A percentile compares a stretch with the other conserved stretches of the same genome.
phyloP scores from a whole-genome alignment of 2,329 filamentous ascomycete species.

The Cordyceps sp. region DNA sequence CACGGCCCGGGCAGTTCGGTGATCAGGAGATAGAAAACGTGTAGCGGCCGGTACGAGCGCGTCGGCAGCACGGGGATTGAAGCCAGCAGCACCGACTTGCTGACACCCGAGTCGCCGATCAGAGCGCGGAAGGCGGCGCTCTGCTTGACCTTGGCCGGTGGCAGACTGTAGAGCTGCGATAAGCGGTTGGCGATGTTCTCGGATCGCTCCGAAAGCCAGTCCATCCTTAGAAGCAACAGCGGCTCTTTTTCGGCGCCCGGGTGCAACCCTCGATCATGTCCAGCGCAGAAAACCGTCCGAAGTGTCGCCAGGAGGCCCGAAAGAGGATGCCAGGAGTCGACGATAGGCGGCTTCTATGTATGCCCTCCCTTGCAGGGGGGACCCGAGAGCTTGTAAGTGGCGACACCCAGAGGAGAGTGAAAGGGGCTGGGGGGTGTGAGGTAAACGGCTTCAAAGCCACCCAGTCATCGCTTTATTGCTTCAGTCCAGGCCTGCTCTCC shows the following conservation, averaged over 20 bases:
- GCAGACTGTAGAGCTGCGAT: neutral
- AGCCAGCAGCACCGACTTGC: constrained; percentile 1
- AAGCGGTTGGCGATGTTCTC: neutral
- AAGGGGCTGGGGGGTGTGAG: no score
- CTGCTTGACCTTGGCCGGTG: neutral
- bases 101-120: neutral
- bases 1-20: constrained; percentile 2
- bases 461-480: no score
- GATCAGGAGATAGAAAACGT: constrained; percentile 2
- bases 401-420: no score
- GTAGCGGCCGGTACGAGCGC: constrained; percentile 2
- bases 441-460: no score
- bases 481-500: no score
- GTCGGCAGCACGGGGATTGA: constrained; percentile 1
- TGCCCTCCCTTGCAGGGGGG: no score
- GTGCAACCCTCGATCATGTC: no score
- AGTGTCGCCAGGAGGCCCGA: no score
- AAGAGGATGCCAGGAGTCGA: no score
- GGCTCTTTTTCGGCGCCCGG: neutral
- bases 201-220: neutral
- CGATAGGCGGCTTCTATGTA: no score
- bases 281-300: no score
- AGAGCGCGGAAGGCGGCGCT: neutral
- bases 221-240: neutral
- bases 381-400: no score